phyloP scores from a whole-genome alignment of 2,329 filamentous ascomycete genomes.

The Zalaria sp. region DNA sequence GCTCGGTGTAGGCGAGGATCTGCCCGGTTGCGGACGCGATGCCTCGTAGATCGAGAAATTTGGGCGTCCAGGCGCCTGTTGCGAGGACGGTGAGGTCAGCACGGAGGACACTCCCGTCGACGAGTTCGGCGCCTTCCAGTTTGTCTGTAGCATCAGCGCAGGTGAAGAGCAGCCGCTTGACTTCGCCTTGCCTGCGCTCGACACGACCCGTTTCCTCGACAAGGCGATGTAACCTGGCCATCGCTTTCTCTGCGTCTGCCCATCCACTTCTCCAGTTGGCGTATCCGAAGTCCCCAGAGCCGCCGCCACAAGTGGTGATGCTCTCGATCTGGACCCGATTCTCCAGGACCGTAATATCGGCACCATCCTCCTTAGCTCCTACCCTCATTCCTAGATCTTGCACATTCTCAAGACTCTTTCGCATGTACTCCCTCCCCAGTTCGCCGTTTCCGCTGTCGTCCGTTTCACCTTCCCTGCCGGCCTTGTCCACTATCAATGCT shows the following conservation, averaged over 20 bases:
- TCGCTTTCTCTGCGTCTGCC: slow-evolving; percentile 61
- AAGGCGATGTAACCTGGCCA: slow-evolving; percentile 46
- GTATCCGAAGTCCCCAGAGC: slow-evolving; percentile 41
- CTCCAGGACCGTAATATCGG: slow-evolving; percentile 22
- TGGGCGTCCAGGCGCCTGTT: slow-evolving; percentile 74
- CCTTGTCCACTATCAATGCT: slow-evolving; percentile 41
- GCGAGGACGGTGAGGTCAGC: slow-evolving; percentile 69
- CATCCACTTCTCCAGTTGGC: slow-evolving; percentile 63
- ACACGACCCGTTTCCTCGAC: slow-evolving; percentile 41
- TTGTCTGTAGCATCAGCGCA: slow-evolving; percentile 9
- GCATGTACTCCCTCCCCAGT: slow-evolving; percentile 39
- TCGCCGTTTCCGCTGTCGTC: slow-evolving; percentile 21
- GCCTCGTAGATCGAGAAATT: slow-evolving; percentile 63
- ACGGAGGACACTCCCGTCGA: slow-evolving; percentile 33
- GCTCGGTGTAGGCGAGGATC: slow-evolving; percentile 59
- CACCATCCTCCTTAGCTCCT: slow-evolving; percentile 18
- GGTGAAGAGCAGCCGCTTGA: slow-evolving; percentile 26
- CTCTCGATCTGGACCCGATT: slow-evolving; percentile 23
- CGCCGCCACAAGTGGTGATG: slow-evolving; percentile 21
- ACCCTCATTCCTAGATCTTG: slow-evolving; percentile 30
- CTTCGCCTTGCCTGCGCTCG: slow-evolving; percentile 35
- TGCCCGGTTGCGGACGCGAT: slow-evolving; percentile 72
- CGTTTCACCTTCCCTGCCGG: slow-evolving; percentile 12
- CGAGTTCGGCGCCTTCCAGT: slow-evolving; percentile 46
- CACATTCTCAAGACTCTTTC: slow-evolving; percentile 48